Conservation (phyloP, 2,329 filamentous ascomycete genomes). For the Fusarium dimerum region DNA sequence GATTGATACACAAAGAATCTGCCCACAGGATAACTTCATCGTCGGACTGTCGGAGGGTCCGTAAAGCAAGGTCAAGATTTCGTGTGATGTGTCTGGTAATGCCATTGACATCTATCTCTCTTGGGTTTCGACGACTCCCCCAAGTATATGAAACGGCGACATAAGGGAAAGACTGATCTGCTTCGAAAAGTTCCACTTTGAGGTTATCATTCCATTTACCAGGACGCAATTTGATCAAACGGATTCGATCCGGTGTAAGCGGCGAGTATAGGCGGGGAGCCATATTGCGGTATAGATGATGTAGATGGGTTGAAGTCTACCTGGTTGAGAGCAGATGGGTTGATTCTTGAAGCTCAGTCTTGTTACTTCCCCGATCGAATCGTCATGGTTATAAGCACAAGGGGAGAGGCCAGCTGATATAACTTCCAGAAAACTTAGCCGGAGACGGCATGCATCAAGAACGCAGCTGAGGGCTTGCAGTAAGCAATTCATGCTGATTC, state of each 20-base stretch:
- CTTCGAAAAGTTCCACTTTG: conserved; percentile 15
- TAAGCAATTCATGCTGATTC: no score
- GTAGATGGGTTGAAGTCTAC: no score
- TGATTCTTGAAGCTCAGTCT: no score
- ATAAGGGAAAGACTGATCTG: conserved; percentile 16
- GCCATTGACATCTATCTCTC: conserved; percentile 25
- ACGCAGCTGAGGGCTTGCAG: no score
- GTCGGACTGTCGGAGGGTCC: conserved; percentile 21
- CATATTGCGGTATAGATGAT: neutral
- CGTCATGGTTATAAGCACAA: no score
- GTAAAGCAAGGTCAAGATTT: conserved; percentile 31
- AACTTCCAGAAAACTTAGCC: no score
- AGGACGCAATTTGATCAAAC: conserved; percentile 13
- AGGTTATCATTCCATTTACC: conserved; percentile 17
- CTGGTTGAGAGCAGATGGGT: no score
- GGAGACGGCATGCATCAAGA: no score
- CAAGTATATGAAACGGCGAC: conserved; percentile 32
- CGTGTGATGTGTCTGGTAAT: conserved; percentile 20
- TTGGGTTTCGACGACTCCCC: conserved; percentile 20
- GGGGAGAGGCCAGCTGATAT: no score
- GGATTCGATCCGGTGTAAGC: conserved; percentile 11
- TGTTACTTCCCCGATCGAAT: no score
- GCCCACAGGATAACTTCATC: conserved; percentile 22
- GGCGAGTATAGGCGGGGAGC: conserved; percentile 4
- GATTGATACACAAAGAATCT: conserved; percentile 31